Conservation (phyloP, 345 rosid genomes). For the Sisymbrium irio region DNA sequence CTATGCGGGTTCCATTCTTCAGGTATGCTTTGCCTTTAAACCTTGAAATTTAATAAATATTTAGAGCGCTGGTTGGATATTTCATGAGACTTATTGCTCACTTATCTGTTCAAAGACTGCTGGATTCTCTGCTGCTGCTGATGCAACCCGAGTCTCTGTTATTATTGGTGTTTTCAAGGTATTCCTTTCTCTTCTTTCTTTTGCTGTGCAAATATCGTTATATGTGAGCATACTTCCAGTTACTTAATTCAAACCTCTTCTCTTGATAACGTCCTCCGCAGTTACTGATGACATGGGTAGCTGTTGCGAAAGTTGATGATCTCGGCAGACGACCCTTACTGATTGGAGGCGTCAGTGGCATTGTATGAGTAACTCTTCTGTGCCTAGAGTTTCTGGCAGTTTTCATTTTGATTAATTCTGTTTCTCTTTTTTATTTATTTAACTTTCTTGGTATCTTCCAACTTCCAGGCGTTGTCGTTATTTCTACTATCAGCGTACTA, state of each 20-base stretch:
- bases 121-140: slow-evolving; percentile 97
- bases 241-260: slow-evolving; percentile 1
- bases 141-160: slow-evolving; percentile 92
- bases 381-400: not conserved
- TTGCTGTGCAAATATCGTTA: not conserved
- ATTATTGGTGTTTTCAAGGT: slow-evolving; percentile 90
- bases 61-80: not conserved
- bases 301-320: slow-evolving; percentile 84
- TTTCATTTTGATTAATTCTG: not conserved
- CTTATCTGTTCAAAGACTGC: slow-evolving; percentile 54
- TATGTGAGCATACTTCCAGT: not conserved
- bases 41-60: not conserved
- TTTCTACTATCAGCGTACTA: slow-evolving; percentile 84
- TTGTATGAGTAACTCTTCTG: slow-evolving; percentile 47
- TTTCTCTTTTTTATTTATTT: not conserved
- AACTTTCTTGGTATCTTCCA: slow-evolving; percentile 18
- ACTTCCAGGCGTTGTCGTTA: slow-evolving; percentile 68
- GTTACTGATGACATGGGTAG: slow-evolving; percentile 88
- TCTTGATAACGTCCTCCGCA: slow-evolving; percentile 24
- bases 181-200: slow-evolving; percentile 12
- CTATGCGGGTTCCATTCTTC: slow-evolving; percentile 93
- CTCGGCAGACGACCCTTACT: slow-evolving; percentile 92
- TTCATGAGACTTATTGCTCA: slow-evolving; percentile 13
- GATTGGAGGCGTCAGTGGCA: slow-evolving; percentile 89
- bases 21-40: slow-evolving; percentile 49